These are phyloP conservation scores for Coniella lustricola DNA, from an alignment of 2,329 filamentous ascomycete genomes.

Conservation along the genomic window DNA sequence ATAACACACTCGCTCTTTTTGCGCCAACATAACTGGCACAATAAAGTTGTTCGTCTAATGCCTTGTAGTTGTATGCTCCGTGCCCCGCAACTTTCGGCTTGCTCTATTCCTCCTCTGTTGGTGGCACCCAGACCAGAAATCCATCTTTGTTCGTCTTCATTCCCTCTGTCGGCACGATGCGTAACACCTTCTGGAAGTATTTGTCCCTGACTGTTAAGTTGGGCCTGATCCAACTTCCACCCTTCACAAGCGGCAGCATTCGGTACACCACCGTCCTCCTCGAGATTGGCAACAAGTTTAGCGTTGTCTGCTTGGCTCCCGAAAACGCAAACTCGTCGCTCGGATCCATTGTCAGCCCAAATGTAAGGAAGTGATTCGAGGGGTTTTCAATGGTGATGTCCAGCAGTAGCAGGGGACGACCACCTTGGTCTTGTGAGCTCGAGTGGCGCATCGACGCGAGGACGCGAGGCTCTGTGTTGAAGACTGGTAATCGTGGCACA, in stretches of 20 bases:
- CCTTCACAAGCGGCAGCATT: slow-evolving; percentile 58
- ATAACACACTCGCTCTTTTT: no score
- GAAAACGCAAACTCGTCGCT: slow-evolving; percentile 91
- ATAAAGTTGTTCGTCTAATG: neutral
- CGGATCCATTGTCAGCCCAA: slow-evolving; percentile 86
- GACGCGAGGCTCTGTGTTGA: slow-evolving; percentile 80
- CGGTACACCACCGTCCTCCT: slow-evolving; percentile 67
- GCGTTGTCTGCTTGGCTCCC: slow-evolving; percentile 70
- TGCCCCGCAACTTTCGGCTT: neutral
- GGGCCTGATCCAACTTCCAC: slow-evolving; percentile 61
- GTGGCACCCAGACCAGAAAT: slow-evolving; percentile 54
- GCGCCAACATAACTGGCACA: no score
- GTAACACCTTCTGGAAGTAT: slow-evolving; percentile 87
- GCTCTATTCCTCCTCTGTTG: slow-evolving; percentile 20
- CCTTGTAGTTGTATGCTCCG: neutral
- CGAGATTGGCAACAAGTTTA: slow-evolving; percentile 79
- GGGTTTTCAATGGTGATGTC: slow-evolving; percentile 79
- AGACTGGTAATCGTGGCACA: slow-evolving; percentile 72
- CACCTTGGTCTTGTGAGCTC: slow-evolving; percentile 21
- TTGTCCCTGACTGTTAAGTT: slow-evolving; percentile 74
- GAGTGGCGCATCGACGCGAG: slow-evolving; percentile 52
- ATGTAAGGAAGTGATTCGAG: slow-evolving; percentile 89
- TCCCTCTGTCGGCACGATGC: slow-evolving; percentile 71
- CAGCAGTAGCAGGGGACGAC: slow-evolving; percentile 35
- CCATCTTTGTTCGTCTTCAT: slow-evolving; percentile 60